A percentile compares a stretch with the other conserved stretches of the same genome.
These are phyloP conservation scores for Corylus americana DNA, from an alignment of 306 rosid species.

Conservation along the genomic window DNA sequence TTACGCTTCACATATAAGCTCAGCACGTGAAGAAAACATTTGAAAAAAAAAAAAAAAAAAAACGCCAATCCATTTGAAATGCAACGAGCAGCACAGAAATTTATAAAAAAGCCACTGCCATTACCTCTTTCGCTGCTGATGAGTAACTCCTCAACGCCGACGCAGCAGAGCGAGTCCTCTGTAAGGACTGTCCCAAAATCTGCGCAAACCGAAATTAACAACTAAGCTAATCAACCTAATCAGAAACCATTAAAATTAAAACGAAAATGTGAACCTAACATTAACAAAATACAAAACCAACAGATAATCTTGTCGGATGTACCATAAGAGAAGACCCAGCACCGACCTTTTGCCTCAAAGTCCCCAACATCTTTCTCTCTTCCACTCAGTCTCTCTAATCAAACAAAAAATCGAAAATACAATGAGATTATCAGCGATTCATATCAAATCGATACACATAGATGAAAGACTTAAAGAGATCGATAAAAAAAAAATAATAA, in stretches of 20 bases:
- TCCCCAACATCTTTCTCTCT: conserved; percentile 59
- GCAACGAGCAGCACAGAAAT: not conserved
- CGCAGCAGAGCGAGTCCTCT: conserved; percentile 59
- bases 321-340: conserved; percentile 49
- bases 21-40: not conserved
- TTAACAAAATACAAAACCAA: not conserved
- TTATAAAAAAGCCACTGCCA: not conserved
- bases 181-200: conserved; percentile 37
- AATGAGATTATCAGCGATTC: not conserved
- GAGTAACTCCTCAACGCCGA: conserved; percentile 63
- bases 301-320: not conserved
- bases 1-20: not conserved
- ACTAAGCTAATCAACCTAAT: not conserved
- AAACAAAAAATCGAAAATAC: not conserved
- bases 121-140: conserved; percentile 73
- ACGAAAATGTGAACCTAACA: not conserved
- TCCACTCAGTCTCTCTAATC: conserved; percentile 1
- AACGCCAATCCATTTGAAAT: not conserved
- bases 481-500: too few species aligned
- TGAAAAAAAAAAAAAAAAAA: not conserved
- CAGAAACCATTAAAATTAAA: not conserved
- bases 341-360: conserved; percentile 55
- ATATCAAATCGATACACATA: not conserved
- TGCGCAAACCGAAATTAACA: not conserved
- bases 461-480: not conserved